Percentiles rank a stretch among this genome's conserved stretches.
Conservation (phyloP, 179 eudicot species). For the Beta corolliflora region DNA sequence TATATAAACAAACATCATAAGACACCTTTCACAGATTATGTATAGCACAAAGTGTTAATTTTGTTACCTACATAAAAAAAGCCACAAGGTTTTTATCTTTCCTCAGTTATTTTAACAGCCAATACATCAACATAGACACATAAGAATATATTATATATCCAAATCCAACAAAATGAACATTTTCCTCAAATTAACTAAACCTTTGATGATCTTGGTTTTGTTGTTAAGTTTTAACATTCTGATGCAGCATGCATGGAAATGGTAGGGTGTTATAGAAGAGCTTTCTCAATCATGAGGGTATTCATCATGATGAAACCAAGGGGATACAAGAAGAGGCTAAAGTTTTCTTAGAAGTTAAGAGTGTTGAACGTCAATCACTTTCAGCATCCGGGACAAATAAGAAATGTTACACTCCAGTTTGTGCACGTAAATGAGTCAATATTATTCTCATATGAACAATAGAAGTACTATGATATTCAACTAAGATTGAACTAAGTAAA, state of each 20-base stretch:
- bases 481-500: too few species aligned
- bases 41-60: background rate
- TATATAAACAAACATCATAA: background rate
- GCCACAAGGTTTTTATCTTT: too few species aligned
- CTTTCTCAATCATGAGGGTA: too few species aligned
- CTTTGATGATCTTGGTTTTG: background rate
- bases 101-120: too few species aligned
- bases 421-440: background rate
- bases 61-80: too few species aligned
- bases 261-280: background rate
- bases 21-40: too few species aligned
- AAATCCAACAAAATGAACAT: background rate
- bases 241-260: constrained; percentile 1
- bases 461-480: background rate
- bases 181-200: background rate
- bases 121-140: too few species aligned
- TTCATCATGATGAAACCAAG: too few species aligned
- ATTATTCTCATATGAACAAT: too few species aligned
- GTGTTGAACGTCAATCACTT: background rate
- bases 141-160: too few species aligned
- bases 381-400: background rate
- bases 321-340: too few species aligned
- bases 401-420: background rate
- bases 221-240: constrained; percentile 2
- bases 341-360: background rate